A percentile compares a stretch with the other conserved stretches of the same genome.
Evolutionary conservation across 2,329 filamentous ascomycete genomes (phyloP).

Genomic region (Teratosphaeria viscida): DNA sequence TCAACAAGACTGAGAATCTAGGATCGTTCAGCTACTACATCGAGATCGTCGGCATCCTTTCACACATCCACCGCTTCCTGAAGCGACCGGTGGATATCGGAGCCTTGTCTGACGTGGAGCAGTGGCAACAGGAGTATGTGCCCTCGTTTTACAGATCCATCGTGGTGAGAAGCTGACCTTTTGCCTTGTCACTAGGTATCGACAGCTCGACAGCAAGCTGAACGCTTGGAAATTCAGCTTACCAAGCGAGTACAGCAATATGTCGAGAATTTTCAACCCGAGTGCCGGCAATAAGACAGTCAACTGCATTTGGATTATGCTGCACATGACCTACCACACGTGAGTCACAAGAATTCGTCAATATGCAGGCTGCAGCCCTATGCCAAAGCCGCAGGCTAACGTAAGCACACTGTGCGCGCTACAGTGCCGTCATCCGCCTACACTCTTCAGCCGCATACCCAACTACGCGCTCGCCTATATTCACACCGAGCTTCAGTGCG

Average conservation of each 20-base stretch:
- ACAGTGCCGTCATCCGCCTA: conserved; percentile 67
- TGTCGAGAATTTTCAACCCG: conserved; percentile 63
- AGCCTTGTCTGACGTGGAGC: conserved; percentile 70
- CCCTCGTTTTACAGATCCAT: neutral
- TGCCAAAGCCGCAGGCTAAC: conserved; percentile 9
- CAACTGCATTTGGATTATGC: conserved; percentile 80
- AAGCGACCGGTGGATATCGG: conserved; percentile 85
- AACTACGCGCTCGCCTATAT: conserved; percentile 76
- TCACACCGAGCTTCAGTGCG: conserved; percentile 78
- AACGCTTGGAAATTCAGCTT: conserved; percentile 76
- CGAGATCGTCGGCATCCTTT: conserved; percentile 77
- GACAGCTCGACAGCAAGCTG: conserved; percentile 69
- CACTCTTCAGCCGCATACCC: conserved; percentile 91
- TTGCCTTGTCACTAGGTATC: conserved; percentile 22
- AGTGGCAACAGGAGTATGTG: conserved; percentile 72
- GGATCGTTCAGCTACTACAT: conserved; percentile 86
- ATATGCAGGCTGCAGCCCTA: neutral
- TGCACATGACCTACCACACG: conserved; percentile 84
- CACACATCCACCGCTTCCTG: conserved; percentile 77
- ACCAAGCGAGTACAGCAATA: conserved; percentile 74
- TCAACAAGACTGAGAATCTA: conserved; percentile 66
- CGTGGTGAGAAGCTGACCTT: neutral
- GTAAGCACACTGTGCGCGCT: conserved; percentile 6
- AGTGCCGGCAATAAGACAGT: conserved; percentile 52
- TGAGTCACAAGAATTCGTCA: conserved; percentile 28